Evolutionary conservation across 169 alveolate species (phyloP), one percentile per base, ranked within the genome.

Genomic region (Babesia caballi): DNA sequence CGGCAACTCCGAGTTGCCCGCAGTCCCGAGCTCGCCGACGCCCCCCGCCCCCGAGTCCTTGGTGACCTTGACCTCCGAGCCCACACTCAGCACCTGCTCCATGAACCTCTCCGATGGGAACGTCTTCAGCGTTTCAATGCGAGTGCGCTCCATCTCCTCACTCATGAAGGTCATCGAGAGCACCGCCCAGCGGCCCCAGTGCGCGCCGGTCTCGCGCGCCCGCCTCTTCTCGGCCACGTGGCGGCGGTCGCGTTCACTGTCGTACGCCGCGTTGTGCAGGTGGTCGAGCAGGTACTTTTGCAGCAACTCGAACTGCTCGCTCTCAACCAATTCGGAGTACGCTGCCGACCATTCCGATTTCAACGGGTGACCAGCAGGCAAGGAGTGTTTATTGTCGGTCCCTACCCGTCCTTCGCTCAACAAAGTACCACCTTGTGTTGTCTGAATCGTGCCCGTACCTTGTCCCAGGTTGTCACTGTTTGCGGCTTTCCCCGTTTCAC

Each of bases 131-230:
- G 84, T 84, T 42, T 82, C 84, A 25, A 88, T 85, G 25, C 81
- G 89, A 32, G 93, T 84, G 33, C 82, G 73, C 53, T 76, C 86
- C 54, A 91, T 91, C 84, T 91, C 91, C 54, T 86, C 94, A 63
- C 94, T 91, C 91, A 91, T 84, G 57, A 91, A 91, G 17, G 95
- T 91, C 44, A 88, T 56, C 23, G 94, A 89, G 35, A 91, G 69
- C 27, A 91, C 95, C 33, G 92, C 88, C 92, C 94, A 91, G 50
- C 88, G 81, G 27, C 84, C 86, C 83, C 75, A 63, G 46, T 57
- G 85, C 5, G 72, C 66, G 23, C 56, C 56, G 28, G 40, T 51
- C n/a, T 68, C 68, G 17, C 87, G 51, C n/a, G 87, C 81, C 50
- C 65, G 40, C 40, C 66, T 53, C 70, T 80, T 71, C 47, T 65